Evolutionary conservation across 805 yeast species (phyloP).

Genomic region (Candida tibetensis): DNA sequence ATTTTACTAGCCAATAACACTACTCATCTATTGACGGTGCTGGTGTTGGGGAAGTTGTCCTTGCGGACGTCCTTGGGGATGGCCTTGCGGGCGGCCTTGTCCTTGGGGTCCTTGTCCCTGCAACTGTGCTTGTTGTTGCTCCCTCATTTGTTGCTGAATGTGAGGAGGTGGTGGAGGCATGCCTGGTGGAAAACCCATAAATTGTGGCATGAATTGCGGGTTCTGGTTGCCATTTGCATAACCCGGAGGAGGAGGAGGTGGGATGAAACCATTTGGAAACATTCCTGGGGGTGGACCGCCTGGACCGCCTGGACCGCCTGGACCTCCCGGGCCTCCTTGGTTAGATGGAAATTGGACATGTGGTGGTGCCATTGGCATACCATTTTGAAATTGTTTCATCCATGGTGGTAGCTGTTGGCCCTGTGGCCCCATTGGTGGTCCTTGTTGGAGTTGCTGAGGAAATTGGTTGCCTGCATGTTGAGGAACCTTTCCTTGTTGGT

Average conservation of each 20-base stretch:
- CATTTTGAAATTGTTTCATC: conserved; percentile 18
- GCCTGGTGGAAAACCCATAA: conserved; percentile 18
- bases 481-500: not conserved
- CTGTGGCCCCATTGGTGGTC: conserved; percentile 2
- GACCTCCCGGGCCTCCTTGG: conserved; percentile 8
- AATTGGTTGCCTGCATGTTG: not conserved
- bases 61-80: conserved; percentile 5
- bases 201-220: conserved; percentile 10
- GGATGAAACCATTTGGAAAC: conserved; percentile 31
- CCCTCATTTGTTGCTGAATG: conserved; percentile 9
- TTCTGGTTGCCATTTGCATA: conserved; percentile 9
- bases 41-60: conserved; percentile 1
- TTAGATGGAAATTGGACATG: conserved; percentile 13
- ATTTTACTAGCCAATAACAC: too few relatives aligned
- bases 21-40: not conserved
- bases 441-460: conserved; percentile 4
- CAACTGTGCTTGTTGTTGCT: conserved; percentile 3
- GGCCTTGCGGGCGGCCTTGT: conserved; percentile 1
- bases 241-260: conserved; percentile 15
- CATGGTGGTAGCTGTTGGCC: conserved; percentile 23
- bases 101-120: conserved; percentile 1
- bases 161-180: conserved; percentile 21
- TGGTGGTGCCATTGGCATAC: conserved; percentile 11
- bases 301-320: conserved; percentile 7
- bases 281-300: conserved; percentile 30